Base-by-base conservation (phyloP, 345 rosid genomes). In the Eucalyptus regnans region DNA sequence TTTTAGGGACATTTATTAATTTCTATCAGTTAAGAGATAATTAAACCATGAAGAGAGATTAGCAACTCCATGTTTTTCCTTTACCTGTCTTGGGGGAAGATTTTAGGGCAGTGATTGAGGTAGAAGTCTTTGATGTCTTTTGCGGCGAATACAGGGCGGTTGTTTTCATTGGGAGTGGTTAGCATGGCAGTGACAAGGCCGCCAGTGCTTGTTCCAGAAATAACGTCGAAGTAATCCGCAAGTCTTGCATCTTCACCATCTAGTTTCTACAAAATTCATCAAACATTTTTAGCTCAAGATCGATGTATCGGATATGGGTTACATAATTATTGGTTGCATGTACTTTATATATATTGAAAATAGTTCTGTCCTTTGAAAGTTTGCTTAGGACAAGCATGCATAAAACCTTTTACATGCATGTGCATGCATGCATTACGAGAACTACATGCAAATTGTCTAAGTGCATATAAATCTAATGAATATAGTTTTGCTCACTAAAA, bases 361-460 rank as follows among this genome's bases (percentile, higher is more conserved):
- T 56, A 15, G 58, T 92, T 62, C 89, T 92, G 43, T 91, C 92
- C 94, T 76, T 76, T 11, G 5, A 76, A 76, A 76, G 46, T 76
- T 76, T 76, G 48, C 27, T 20, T 20, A 76, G 83, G 83, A 20
- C 48, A 41, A 20, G 8, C 29, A 76, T 76, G 68, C 33, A 62
- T 25, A 58, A 58, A 58, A 25, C 64, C 64, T 58, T 58, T 58
- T 58, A 58, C n/a, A 58, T 25, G 64, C n/a, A 23, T 58, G n/a
- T 58, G n/a, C 66, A 60, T 29, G 9, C 18, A n/a, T n/a, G 83
- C 83, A 76, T 76, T 22, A 37, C 27, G 48, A 76, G 83, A 76
- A 76, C 48, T 76, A 20, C 48, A 37, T 20, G 83, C 83, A 20
- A 41, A 20, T 37, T 0, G 25, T 76, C 15, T 76, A 76, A 41